phyloP scores from a whole-genome alignment of 192 early-diverging fungal genomes.

The Phlyctochytrium arcticum region DNA sequence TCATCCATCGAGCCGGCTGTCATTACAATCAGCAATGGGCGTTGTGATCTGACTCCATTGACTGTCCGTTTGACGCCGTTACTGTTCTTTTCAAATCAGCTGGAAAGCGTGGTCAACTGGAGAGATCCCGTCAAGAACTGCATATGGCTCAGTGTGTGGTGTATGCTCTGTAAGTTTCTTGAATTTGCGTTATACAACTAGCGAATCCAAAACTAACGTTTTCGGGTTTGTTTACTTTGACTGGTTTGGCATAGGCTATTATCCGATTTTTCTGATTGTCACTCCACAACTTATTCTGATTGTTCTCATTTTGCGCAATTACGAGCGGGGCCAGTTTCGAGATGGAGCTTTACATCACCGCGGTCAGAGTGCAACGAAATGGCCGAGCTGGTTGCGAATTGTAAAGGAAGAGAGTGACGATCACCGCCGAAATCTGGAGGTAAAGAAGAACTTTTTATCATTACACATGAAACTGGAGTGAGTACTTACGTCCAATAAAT shows the following conservation, averaged over 20 bases:
- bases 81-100: conserved; percentile 53
- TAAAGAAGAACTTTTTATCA: no score
- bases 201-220: no score
- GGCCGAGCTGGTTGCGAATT: no score
- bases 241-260: conserved; percentile 37
- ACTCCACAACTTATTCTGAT: conserved; percentile 48
- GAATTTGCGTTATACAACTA: no score
- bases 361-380: no score
- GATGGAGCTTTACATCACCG: no score
- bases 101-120: conserved; percentile 60
- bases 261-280: conserved; percentile 47
- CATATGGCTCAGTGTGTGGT: conserved; percentile 21
- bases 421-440: no score
- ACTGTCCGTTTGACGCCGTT: conserved; percentile 56
- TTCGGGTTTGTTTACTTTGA: background rate
- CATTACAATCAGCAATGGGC: no score
- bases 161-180: conserved; percentile 33
- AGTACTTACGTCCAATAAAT: no score
- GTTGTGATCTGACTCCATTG: conserved; percentile 59
- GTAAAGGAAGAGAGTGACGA: no score
- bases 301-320: conserved; percentile 44
- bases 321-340: conserved; percentile 37
- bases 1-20: no score
- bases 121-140: conserved; percentile 58
- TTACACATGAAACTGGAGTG: no score